Conservation (phyloP, 345 rosid genomes). For the Pugionium dolabratum region DNA sequence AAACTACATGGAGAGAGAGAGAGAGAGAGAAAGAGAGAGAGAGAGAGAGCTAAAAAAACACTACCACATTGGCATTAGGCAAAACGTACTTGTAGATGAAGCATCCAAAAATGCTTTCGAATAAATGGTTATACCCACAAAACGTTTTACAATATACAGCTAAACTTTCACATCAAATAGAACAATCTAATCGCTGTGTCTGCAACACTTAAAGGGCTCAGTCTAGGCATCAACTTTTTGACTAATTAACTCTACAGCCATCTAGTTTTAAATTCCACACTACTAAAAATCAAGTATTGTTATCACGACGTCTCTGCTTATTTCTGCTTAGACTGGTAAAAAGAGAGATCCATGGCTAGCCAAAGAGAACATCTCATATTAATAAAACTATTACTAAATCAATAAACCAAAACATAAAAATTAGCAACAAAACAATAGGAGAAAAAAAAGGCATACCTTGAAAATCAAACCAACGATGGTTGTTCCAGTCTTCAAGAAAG, state of each 20-base stretch:
- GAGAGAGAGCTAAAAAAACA: not conserved
- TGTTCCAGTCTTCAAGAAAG: slow-evolving; percentile 86
- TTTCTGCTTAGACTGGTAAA: not conserved
- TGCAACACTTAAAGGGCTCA: not conserved
- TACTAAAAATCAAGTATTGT: not conserved
- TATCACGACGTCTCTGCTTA: not conserved
- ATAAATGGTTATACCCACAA: not conserved
- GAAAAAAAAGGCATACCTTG: slow-evolving; percentile 49
- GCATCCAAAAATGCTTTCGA: not conserved
- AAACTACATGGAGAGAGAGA: not conserved
- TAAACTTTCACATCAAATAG: not conserved
- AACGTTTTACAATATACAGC: not conserved
- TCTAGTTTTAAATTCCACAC: not conserved
- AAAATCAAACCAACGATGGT: slow-evolving; percentile 90
- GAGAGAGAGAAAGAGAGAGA: not conserved
- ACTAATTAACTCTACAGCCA: slow-evolving; percentile 5
- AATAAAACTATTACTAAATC: too few species aligned
- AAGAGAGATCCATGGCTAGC: slow-evolving; percentile 6
- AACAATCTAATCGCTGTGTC: not conserved
- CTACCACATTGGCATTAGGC: not conserved
- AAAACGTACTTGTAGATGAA: not conserved
- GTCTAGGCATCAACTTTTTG: not conserved
- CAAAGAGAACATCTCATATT: not conserved
- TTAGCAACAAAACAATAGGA: not conserved
- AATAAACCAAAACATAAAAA: not conserved